Evolutionary conservation across 2,329 filamentous ascomycete species (phyloP).

Genomic region (Cladosporium sp.): DNA sequence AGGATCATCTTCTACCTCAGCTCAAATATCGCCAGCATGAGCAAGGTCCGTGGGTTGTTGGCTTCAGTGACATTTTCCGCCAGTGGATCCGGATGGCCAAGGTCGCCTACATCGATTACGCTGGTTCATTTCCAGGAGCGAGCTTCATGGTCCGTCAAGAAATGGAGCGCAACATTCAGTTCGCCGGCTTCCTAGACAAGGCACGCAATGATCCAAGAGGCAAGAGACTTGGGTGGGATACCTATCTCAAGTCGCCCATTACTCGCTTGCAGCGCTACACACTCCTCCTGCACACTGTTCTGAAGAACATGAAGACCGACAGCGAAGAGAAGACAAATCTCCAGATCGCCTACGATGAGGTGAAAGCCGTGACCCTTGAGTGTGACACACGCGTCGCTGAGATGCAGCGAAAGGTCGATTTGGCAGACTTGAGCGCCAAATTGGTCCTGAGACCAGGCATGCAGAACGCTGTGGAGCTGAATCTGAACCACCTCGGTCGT

Average conservation of each 20-base stretch:
- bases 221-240: constrained; percentile 85
- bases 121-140: constrained; percentile 79
- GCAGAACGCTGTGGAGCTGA: constrained; percentile 74
- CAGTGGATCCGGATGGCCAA: constrained; percentile 98
- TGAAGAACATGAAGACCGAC: constrained; percentile 77
- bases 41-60: constrained; percentile 89
- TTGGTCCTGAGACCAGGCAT: constrained; percentile 83
- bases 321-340: constrained; percentile 88
- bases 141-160: constrained; percentile 81
- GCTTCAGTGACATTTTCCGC: constrained; percentile 94
- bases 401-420: constrained; percentile 82
- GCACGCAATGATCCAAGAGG: constrained; percentile 74
- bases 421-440: constrained; percentile 79
- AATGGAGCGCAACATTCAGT: constrained; percentile 76
- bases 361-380: constrained; percentile 81
- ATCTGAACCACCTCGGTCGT: constrained; percentile 89
- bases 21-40: constrained; percentile 96
- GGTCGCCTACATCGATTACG: constrained; percentile 86
- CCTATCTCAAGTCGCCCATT: constrained; percentile 88
- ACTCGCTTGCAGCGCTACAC: constrained; percentile 88
- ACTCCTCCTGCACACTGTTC: constrained; percentile 74
- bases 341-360: constrained; percentile 80
- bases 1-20: constrained; percentile 85
- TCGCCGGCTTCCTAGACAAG: constrained; percentile 79
- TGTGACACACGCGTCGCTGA: constrained; percentile 92